These are phyloP conservation scores for Linum lewisii DNA, from an alignment of 345 rosid species.

Conservation along the genomic window DNA sequence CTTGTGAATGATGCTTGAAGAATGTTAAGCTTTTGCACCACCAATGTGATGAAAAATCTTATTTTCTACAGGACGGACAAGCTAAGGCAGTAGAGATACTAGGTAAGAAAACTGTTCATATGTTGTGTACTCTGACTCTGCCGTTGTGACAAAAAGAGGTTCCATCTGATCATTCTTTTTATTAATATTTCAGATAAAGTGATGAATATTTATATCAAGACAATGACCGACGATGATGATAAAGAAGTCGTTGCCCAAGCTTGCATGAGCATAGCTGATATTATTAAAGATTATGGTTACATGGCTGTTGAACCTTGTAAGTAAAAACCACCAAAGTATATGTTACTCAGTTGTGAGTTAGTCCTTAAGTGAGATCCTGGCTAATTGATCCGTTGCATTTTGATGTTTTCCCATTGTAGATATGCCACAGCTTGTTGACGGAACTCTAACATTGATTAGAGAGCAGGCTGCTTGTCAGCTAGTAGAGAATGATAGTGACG, in stretches of 20 bases:
- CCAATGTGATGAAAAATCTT: slow-evolving; percentile 8
- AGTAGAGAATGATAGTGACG: slow-evolving; percentile 62
- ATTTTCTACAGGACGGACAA: slow-evolving; percentile 57
- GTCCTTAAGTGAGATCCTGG: slow-evolving; percentile 4
- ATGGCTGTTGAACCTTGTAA: slow-evolving; percentile 75
- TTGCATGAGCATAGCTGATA: slow-evolving; percentile 79
- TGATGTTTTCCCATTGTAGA: slow-evolving; percentile 33
- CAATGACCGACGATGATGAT: slow-evolving; percentile 90
- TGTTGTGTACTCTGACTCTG: slow-evolving; percentile 4
- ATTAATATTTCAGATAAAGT: slow-evolving; percentile 46
- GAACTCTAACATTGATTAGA: slow-evolving; percentile 56
- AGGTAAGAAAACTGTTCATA: slow-evolving; percentile 34
- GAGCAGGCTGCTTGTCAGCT: slow-evolving; percentile 93
- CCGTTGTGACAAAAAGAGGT: slow-evolving; percentile 5
- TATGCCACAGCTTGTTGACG: slow-evolving; percentile 66
- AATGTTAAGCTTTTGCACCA: background rate
- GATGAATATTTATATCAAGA: slow-evolving; percentile 66
- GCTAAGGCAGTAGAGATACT: slow-evolving; percentile 64
- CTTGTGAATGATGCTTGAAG: background rate
- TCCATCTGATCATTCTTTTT: slow-evolving; percentile 14
- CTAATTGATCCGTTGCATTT: background rate
- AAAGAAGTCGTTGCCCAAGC: slow-evolving; percentile 97
- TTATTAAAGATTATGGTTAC: slow-evolving; percentile 76
- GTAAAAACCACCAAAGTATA: slow-evolving; percentile 19
- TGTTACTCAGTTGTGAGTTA: slow-evolving; percentile 1